phyloP scores from a whole-genome alignment of 108 stramenopile genomes.

The Cylindrotheca closterium region DNA sequence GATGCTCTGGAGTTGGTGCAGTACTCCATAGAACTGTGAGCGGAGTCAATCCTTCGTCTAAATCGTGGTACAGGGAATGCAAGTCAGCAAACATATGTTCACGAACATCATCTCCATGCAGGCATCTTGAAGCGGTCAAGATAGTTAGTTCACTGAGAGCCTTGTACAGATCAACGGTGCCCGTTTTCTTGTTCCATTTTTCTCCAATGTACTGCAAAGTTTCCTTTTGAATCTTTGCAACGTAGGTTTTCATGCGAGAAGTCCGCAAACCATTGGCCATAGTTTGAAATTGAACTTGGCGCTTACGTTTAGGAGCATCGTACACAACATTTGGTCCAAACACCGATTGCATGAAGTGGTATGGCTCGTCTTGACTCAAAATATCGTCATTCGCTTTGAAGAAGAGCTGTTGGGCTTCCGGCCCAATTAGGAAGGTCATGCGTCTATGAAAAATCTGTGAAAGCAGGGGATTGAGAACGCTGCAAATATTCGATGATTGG shows the following conservation, averaged over 20 bases:
- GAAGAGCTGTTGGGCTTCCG: slow-evolving; percentile 95
- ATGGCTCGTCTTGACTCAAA: slow-evolving; percentile 93
- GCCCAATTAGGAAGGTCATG: slow-evolving; percentile 97
- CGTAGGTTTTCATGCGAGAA: slow-evolving; percentile 90
- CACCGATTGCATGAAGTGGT: slow-evolving; percentile 98
- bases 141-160: slow-evolving; percentile 94
- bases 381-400: slow-evolving; percentile 92
- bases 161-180: slow-evolving; percentile 88
- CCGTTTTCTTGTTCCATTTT: slow-evolving; percentile 65
- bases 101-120: slow-evolving; percentile 98
- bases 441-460: slow-evolving; percentile 83
- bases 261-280: slow-evolving; percentile 94
- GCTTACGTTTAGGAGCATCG: slow-evolving; percentile 92
- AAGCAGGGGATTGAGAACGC: background rate
- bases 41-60: slow-evolving; percentile 98
- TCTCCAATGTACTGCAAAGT: slow-evolving; percentile 73
- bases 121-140: slow-evolving; percentile 92
- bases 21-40: slow-evolving; percentile 96
- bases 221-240: slow-evolving; percentile 94
- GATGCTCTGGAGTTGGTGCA: slow-evolving; percentile 90
- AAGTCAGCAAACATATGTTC: slow-evolving; percentile 96
- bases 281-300: slow-evolving; percentile 94
- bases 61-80: slow-evolving; percentile 90
- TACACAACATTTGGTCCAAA: slow-evolving; percentile 96
- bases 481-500: background rate